Evolutionary conservation across 805 yeast genomes (phyloP), one percentile per base, ranked within the genome.

Genomic region (Wickerhamomyces ciferrii): DNA sequence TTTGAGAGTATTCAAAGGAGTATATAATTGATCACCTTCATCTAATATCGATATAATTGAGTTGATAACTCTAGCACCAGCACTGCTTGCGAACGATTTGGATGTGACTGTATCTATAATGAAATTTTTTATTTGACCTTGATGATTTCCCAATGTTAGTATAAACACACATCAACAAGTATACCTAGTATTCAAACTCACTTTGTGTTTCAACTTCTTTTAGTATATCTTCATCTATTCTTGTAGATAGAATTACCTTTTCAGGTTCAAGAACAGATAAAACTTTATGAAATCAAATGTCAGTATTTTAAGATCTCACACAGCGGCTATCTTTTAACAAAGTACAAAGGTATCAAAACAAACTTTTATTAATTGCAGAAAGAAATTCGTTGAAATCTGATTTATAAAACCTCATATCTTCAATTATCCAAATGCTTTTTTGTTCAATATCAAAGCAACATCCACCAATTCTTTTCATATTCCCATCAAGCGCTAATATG

Each of bases 1-100:
- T 35, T 42, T 45, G 29, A 51, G 19, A 17, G 47, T 49, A 1
- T 46, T 35, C 15, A 51, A 38, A 2, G 43, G 14, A 2, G 48
- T 31, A 35, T 42, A 39, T 9, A 27, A 14, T 14, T 27, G 11
- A 10, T 27, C 11, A 8, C 38, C 38, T 19, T 35, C 23, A 5
- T n/a, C 23, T 18, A 35, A 5, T 7, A 9, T 5, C 2, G 5
- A 5, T 7, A 35, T 6, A 18, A 35, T 10, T 4, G 24, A 19
- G 14, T n/a, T 17, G 15, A 35, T 15, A 19, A 6, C 23, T 19
- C 18, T 35, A 8, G 38, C 23, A 7, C 19, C 38, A 18, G 18
- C 5, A 4, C 4, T 17, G n/a, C 17, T 2, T 13, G 24, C 10
- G 14, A 37, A 37, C 4, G 39, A 4, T 17, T 21, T 20, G 19